A percentile compares a stretch with the other conserved stretches of the same genome.
phyloP scores from a whole-genome alignment of 306 rosid species.

The Canavalia ensiformis region DNA sequence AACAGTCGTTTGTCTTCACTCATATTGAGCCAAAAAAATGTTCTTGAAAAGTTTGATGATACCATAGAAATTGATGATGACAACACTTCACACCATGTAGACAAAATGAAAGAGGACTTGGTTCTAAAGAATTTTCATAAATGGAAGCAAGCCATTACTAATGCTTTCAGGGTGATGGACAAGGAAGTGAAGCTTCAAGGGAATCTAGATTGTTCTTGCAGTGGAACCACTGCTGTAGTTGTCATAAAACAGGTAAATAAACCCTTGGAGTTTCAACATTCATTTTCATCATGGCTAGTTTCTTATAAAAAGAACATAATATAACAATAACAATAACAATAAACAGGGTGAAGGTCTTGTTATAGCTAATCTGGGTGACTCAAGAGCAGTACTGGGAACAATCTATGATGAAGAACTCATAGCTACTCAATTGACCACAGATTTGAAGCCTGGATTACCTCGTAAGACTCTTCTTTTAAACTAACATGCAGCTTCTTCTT shows the following conservation, averaged over 20 bases:
- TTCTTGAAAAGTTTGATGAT: slow-evolving; percentile 24
- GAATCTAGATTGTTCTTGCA: slow-evolving; percentile 64
- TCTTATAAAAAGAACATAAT: background rate
- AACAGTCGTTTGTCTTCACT: slow-evolving; percentile 58
- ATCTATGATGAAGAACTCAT: slow-evolving; percentile 52
- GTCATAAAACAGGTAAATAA: slow-evolving; percentile 65
- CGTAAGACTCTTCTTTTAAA: slow-evolving; percentile 53
- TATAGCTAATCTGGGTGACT: slow-evolving; percentile 85
- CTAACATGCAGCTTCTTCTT: background rate
- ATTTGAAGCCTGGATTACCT: slow-evolving; percentile 78
- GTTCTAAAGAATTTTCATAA: slow-evolving; percentile 38
- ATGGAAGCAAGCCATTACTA: slow-evolving; percentile 61
- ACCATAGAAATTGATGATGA: slow-evolving; percentile 8
- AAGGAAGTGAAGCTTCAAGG: slow-evolving; percentile 70
- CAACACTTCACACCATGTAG: background rate
- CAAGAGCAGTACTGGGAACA: slow-evolving; percentile 85
- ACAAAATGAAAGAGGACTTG: slow-evolving; percentile 10
- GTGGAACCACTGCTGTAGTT: slow-evolving; percentile 82
- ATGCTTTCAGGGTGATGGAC: slow-evolving; percentile 77
- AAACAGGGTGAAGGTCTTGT: slow-evolving; percentile 69
- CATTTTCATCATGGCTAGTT: background rate
- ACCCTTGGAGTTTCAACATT: background rate
- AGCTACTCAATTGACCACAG: slow-evolving; percentile 74
- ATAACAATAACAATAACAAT: slow-evolving; percentile 3
- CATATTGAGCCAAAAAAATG: slow-evolving; percentile 53